These are phyloP conservation scores for Monosporascus sp. DNA, from an alignment of 2,329 filamentous ascomycete species.

Conservation along the genomic window DNA sequence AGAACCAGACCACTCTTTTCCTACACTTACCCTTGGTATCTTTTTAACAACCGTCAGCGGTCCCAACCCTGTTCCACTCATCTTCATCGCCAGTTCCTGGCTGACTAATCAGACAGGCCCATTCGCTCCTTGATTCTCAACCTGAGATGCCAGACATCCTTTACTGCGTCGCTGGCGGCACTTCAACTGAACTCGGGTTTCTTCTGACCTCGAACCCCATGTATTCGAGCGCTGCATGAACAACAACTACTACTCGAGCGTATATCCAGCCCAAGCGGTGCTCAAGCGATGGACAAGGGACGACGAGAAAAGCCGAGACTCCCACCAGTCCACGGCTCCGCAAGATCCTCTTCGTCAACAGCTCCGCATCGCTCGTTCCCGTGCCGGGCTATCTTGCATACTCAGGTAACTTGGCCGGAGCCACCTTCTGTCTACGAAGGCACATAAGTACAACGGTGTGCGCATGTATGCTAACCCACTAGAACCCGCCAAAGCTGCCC, in stretches of 20 bases:
- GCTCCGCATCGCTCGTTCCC: slow-evolving; percentile 15
- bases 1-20: no score
- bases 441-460: no score
- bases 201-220: slow-evolving; percentile 15
- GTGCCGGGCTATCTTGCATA: slow-evolving; percentile 23
- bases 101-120: background rate
- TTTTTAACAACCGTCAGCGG: no score
- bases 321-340: slow-evolving; percentile 7
- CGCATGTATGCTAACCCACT: background rate
- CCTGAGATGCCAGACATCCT: slow-evolving; percentile 17
- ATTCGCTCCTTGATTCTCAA: slow-evolving; percentile 4
- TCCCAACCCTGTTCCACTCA: no score
- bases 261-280: slow-evolving; percentile 14
- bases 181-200: slow-evolving; percentile 17
- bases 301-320: slow-evolving; percentile 8
- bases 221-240: slow-evolving; percentile 22
- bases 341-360: slow-evolving; percentile 22
- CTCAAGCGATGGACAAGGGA: slow-evolving; percentile 18
- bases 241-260: slow-evolving; percentile 20
- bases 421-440: background rate
- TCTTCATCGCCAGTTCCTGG: background rate
- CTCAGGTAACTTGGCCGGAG: slow-evolving; percentile 6
- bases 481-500: slow-evolving; percentile 15
- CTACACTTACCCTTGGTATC: no score
- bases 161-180: slow-evolving; percentile 23